These are phyloP conservation scores for Pestalotiopsis sp. DNA, from an alignment of 2,329 filamentous ascomycete genomes.

Conservation along the genomic window DNA sequence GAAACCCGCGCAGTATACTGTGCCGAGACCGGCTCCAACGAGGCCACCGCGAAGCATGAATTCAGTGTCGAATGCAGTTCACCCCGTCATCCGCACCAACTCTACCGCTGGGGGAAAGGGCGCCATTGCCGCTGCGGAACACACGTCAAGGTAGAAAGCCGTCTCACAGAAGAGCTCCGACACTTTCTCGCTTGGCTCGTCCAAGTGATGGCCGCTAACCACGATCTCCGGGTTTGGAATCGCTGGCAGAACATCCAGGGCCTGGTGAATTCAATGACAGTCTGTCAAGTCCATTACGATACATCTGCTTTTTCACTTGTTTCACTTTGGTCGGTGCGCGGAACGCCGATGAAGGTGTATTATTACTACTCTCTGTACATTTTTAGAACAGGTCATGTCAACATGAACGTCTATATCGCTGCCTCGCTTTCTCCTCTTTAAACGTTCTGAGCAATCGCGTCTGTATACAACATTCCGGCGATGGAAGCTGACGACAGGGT, in stretches of 20 bases:
- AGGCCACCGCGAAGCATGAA: constrained; percentile 45
- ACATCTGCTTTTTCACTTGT: too few relatives aligned
- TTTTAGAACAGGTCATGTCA: not conserved
- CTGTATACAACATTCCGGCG: constrained; percentile 73
- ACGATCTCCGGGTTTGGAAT: constrained; percentile 56
- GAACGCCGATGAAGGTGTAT: not conserved
- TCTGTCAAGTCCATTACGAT: too few relatives aligned
- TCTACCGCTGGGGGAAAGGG: constrained; percentile 62
- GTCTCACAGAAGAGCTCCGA: constrained; percentile 48
- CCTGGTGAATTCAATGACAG: constrained; percentile 44
- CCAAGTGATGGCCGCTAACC: constrained; percentile 53
- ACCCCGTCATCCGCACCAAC: constrained; percentile 60
- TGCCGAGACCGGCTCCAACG: constrained; percentile 51
- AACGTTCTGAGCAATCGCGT: constrained; percentile 25
- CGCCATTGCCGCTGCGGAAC: constrained; percentile 50
- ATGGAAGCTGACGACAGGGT: constrained; percentile 80
- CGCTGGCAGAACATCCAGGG: constrained; percentile 49
- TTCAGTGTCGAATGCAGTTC: constrained; percentile 53
- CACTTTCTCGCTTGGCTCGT: constrained; percentile 55
- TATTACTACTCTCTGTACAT: not conserved
- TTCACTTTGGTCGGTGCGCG: too few relatives aligned
- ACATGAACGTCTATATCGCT: not conserved
- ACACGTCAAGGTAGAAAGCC: constrained; percentile 54
- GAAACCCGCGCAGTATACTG: constrained; percentile 60
- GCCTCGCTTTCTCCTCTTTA: not conserved